A percentile compares a stretch with the other conserved stretches of the same genome.
Evolutionary conservation across 1,284 basidiomycete species (phyloP).

Genomic region (Fomitopsis palustris): DNA sequence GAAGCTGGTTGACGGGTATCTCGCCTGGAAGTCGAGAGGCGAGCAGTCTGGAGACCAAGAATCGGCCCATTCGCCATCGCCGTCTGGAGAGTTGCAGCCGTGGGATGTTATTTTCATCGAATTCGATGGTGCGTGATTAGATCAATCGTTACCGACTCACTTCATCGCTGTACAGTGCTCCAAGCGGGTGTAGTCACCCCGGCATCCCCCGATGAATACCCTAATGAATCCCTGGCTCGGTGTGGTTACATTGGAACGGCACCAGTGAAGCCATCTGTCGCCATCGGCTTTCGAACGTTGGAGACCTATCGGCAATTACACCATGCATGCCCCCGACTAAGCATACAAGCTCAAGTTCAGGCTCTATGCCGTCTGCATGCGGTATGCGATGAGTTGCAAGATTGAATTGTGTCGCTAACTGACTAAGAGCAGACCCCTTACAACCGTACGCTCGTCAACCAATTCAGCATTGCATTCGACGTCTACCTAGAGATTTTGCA

Average conservation of each 20-base stretch:
- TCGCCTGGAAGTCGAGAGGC: no score
- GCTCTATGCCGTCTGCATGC: slow-evolving; percentile 18
- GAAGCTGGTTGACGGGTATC: no score
- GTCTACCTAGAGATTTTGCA: slow-evolving; percentile 25
- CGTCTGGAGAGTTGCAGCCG: no score
- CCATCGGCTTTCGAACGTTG: slow-evolving; percentile 14
- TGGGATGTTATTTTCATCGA: no score
- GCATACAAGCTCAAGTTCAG: slow-evolving; percentile 15
- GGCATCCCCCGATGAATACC: no score
- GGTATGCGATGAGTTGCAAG: slow-evolving; percentile 3
- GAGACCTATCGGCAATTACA: slow-evolving; percentile 21
- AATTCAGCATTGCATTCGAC: slow-evolving; percentile 27
- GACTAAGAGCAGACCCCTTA: slow-evolving; percentile 5
- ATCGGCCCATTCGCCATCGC: no score
- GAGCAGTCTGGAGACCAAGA: no score
- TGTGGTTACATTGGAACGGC: slow-evolving; percentile 15
- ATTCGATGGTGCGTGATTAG: no score
- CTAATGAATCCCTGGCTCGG: background rate
- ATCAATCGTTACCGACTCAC: no score
- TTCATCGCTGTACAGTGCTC: no score
- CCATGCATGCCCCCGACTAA: slow-evolving; percentile 21
- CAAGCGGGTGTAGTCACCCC: no score
- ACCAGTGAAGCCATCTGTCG: slow-evolving; percentile 14
- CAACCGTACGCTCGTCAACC: background rate
- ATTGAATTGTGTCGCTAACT: background rate